Evolutionary conservation across 2,329 filamentous ascomycete genomes (phyloP).

Genomic region (Aspergillus quadrilineatus): DNA sequence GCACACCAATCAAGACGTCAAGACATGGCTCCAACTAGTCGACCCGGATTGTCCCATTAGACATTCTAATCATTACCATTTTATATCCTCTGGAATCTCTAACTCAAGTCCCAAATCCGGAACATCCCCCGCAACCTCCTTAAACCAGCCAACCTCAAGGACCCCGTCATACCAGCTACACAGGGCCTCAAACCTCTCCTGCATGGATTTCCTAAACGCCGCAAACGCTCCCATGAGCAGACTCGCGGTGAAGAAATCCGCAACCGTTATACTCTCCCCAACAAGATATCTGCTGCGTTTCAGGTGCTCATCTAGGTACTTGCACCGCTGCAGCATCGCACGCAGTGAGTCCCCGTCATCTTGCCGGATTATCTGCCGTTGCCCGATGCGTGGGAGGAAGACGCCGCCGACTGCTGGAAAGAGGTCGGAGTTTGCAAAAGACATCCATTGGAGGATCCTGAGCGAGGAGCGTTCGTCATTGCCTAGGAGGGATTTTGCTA

Average conservation of each 20-base stretch:
- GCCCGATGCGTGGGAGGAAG: background rate
- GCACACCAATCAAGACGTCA: too few relatives aligned
- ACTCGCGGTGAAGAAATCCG: conserved; percentile 1
- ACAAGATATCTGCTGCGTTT: background rate
- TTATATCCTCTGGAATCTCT: background rate
- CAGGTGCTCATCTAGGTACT: background rate
- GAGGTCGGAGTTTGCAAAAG: conserved; percentile 12
- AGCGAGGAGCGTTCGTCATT: conserved; percentile 7
- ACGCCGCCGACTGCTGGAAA: background rate
- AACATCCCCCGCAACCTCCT: background rate
- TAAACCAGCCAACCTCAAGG: background rate
- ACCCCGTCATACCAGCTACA: background rate
- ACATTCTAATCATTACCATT: background rate
- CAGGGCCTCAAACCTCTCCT: background rate
- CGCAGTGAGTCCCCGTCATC: background rate
- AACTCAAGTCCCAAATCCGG: background rate
- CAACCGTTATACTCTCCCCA: background rate
- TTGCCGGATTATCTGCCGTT: background rate
- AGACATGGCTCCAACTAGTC: too few relatives aligned
- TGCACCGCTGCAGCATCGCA: background rate
- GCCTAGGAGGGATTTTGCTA: conserved; percentile 11
- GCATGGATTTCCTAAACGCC: background rate
- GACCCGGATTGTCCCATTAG: too few relatives aligned
- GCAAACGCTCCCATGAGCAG: background rate
- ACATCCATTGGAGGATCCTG: conserved; percentile 16